Conservation (phyloP, 768 basidiomycete genomes). For the Inosperma sp. region DNA sequence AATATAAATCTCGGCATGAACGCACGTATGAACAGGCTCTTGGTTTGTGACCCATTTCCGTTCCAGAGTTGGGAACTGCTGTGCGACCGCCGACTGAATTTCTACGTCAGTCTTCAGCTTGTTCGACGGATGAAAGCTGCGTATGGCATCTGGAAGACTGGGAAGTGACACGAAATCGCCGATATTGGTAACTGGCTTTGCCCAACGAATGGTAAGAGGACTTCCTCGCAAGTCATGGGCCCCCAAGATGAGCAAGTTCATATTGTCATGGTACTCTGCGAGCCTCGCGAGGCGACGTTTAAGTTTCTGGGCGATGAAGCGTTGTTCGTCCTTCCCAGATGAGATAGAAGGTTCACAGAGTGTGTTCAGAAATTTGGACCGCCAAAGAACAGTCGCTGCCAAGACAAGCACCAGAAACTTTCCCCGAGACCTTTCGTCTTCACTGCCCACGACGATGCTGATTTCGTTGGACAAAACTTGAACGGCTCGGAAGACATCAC, state of each 20-base stretch:
- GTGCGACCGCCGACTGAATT: background rate
- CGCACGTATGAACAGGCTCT: too few relatives aligned
- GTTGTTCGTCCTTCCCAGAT: background rate
- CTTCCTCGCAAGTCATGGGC: background rate
- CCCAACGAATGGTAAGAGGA: background rate
- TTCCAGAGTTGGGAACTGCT: background rate
- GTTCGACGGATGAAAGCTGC: background rate
- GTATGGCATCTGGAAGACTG: too few relatives aligned
- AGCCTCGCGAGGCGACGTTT: background rate
- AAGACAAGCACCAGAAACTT: background rate
- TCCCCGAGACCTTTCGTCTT: background rate
- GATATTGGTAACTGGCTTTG: background rate
- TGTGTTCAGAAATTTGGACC: background rate
- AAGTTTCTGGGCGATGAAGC: slow-evolving; percentile 2
- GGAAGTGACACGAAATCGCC: background rate
- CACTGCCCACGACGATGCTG: background rate
- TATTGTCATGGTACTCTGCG: background rate
- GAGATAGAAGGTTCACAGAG: background rate
- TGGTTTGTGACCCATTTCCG: background rate
- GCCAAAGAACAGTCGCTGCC: background rate
- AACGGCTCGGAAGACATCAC: background rate
- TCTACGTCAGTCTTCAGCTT: background rate
- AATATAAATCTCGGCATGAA: background rate
- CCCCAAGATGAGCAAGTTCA: background rate
- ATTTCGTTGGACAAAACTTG: background rate